A percentile compares a stretch with the other conserved stretches of the same genome.
Conservation (phyloP, 2,329 filamentous ascomycete species). For the Phyllosticta citrichinensis region DNA sequence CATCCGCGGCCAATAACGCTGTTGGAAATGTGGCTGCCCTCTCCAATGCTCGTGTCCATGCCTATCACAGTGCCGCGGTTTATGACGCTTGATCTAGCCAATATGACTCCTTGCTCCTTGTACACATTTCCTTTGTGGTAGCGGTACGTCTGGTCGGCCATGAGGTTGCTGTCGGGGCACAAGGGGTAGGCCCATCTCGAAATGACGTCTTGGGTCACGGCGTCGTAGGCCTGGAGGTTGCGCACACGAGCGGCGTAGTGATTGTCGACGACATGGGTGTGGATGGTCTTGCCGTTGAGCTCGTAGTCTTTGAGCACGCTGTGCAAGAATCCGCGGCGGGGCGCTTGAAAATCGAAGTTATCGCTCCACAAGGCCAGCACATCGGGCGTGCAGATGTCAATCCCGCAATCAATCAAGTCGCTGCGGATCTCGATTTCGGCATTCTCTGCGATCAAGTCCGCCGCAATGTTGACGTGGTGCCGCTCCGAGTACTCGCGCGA, state of each 20-base stretch:
- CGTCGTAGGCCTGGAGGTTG: constrained; percentile 82
- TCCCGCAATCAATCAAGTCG: constrained; percentile 85
- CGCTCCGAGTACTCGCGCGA: constrained; percentile 48
- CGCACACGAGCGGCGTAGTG: constrained; percentile 80
- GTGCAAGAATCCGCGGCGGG: constrained; percentile 78
- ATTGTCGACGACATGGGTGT: constrained; percentile 73
- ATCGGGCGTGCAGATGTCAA: constrained; percentile 96
- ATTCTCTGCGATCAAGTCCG: constrained; percentile 63
- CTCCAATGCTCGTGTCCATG: constrained; percentile 62
- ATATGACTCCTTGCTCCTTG: constrained; percentile 65
- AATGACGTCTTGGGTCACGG: constrained; percentile 78
- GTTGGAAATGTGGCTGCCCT: constrained; percentile 58
- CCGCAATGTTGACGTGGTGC: constrained; percentile 62
- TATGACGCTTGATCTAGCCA: constrained; percentile 63
- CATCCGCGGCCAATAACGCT: constrained; percentile 78
- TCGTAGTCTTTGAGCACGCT: constrained; percentile 95
- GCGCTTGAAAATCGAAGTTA: constrained; percentile 92
- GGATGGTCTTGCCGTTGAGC: constrained; percentile 92
- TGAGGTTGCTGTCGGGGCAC: constrained; percentile 78
- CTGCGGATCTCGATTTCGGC: constrained; percentile 72
- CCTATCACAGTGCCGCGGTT: constrained; percentile 65
- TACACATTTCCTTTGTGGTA: constrained; percentile 61
- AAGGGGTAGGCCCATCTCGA: constrained; percentile 81
- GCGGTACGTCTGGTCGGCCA: constrained; percentile 67
- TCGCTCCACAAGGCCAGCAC: constrained; percentile 93